Percentiles rank a stretch among this genome's conserved stretches.
Evolutionary conservation across 2,329 filamentous ascomycete species (phyloP).

Genomic region (Pestalotiopsis sp.): DNA sequence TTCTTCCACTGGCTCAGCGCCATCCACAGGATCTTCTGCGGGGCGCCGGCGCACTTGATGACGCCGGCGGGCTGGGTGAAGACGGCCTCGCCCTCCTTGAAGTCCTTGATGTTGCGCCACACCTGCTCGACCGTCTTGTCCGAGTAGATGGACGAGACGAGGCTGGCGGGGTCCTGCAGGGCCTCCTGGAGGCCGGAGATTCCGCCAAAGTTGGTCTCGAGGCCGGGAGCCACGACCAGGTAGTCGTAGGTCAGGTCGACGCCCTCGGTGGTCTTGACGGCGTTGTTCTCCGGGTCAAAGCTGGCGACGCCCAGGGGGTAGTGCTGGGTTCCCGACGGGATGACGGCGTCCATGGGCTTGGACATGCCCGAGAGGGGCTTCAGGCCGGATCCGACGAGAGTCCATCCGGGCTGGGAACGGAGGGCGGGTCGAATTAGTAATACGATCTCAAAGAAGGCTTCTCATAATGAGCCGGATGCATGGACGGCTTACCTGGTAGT

Average conservation of each 20-base stretch:
- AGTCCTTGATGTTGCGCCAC: constrained; percentile 35
- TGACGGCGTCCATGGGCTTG: constrained; percentile 28
- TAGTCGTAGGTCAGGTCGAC: constrained; percentile 38
- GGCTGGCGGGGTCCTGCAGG: constrained; percentile 31
- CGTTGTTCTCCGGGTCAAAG: constrained; percentile 37
- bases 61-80: constrained; percentile 39
- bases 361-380: constrained; percentile 29
- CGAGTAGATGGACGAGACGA: constrained; percentile 40
- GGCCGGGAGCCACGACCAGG: constrained; percentile 36
- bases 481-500: constrained; percentile 29
- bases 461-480: neutral
- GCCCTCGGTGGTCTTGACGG: constrained; percentile 34
- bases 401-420: constrained; percentile 35
- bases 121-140: constrained; percentile 35
- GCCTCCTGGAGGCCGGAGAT: constrained; percentile 36
- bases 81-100: constrained; percentile 36
- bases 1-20: constrained; percentile 38
- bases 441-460: neutral
- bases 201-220: constrained; percentile 36
- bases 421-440: constrained; percentile 1
- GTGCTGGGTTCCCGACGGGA: constrained; percentile 35
- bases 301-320: constrained; percentile 33
- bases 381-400: constrained; percentile 37
- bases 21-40: constrained; percentile 43
- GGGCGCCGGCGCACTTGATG: constrained; percentile 41